Conservation (phyloP, 495 filamentous ascomycete genomes). For the Tricharina praecox region DNA sequence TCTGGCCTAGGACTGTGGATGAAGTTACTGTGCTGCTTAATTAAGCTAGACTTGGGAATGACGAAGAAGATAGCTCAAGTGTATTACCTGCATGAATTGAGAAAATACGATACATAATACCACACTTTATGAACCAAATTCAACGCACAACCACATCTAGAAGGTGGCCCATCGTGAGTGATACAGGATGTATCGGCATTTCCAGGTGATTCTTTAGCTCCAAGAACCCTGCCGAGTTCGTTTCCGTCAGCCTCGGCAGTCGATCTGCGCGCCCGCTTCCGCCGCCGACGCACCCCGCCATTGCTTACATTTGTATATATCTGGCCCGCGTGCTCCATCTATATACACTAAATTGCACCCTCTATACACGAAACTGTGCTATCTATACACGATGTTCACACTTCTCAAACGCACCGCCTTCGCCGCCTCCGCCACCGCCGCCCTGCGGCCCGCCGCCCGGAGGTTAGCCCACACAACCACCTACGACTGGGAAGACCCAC, state of each 20-base stretch:
- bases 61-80: too few relatives aligned
- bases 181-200: too few relatives aligned
- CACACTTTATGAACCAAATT: too few relatives aligned
- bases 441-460: not conserved
- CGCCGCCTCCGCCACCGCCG: not conserved
- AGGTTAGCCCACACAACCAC: not conserved
- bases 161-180: too few relatives aligned
- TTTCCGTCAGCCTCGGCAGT: not conserved
- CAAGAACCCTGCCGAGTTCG: not conserved
- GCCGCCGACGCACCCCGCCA: not conserved
- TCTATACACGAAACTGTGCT: too few relatives aligned
- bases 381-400: not conserved
- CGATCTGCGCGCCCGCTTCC: not conserved
- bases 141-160: too few relatives aligned
- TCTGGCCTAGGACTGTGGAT: not conserved
- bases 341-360: not conserved
- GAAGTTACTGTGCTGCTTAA: not conserved
- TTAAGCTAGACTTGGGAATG: too few relatives aligned
- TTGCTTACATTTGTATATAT: not conserved
- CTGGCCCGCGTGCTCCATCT: not conserved
- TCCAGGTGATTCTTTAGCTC: not conserved
- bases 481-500: constrained; percentile 89
- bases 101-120: too few relatives aligned
- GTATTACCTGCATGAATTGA: too few relatives aligned
- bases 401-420: constrained; percentile 4